Percentiles rank a stretch among this genome's conserved stretches.
These are phyloP conservation scores for Lodderomyces jiufengensis DNA, from an alignment of 1,139 yeast species.

Conservation along the genomic window DNA sequence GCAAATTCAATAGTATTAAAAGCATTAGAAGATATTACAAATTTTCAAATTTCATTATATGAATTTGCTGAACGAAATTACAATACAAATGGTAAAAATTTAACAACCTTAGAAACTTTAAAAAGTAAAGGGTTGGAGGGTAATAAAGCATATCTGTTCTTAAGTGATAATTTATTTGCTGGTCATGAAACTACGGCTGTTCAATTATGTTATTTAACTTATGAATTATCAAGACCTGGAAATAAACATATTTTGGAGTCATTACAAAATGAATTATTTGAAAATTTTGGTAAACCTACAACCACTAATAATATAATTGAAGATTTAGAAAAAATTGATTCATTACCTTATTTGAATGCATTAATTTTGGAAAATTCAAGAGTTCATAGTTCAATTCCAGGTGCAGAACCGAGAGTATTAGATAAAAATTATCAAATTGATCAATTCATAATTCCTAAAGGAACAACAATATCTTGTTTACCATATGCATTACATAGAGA, in stretches of 20 bases:
- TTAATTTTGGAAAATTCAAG: conserved; percentile 56
- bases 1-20: conserved; percentile 38
- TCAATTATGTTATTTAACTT: conserved; percentile 56
- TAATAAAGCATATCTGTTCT: conserved; percentile 36
- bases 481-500: conserved; percentile 65
- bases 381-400: conserved; percentile 70
- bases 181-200: conserved; percentile 80
- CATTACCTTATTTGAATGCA: conserved; percentile 54
- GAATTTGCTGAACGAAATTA: conserved; percentile 31
- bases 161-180: conserved; percentile 49
- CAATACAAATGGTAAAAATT: conserved; percentile 19
- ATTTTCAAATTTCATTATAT: conserved; percentile 52
- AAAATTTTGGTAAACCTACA: conserved; percentile 28
- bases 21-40: conserved; percentile 39
- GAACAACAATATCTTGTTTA: conserved; percentile 59
- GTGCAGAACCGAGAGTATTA: conserved; percentile 64
- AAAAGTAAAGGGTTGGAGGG: conserved; percentile 31
- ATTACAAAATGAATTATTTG: conserved; percentile 41
- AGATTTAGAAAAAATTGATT: conserved; percentile 43
- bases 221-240: conserved; percentile 54
- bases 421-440: conserved; percentile 22
- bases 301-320: conserved; percentile 23
- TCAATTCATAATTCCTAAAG: conserved; percentile 36
- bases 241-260: conserved; percentile 38
- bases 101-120: conserved; percentile 35